Evolutionary conservation across 73 alveolate genomes (phyloP).

Genomic region (Durusdinium trenchii): DNA sequence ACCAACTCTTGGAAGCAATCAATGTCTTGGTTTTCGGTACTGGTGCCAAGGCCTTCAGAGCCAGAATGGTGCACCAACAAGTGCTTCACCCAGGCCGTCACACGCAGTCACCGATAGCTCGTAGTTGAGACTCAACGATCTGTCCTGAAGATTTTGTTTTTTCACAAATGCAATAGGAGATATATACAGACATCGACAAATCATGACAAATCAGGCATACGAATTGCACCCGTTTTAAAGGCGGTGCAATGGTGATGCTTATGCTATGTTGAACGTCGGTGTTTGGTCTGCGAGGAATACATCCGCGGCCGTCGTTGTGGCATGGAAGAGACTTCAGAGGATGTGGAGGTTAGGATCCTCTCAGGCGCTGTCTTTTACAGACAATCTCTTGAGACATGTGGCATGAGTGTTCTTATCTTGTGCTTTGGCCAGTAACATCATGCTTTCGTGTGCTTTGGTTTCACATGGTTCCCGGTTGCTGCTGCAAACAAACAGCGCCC

Average conservation of each 20-base stretch:
- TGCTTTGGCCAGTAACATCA: too few relatives aligned
- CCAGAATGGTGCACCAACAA: conserved; percentile 82
- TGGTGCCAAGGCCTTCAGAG: conserved; percentile 36
- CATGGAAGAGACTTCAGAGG: conserved; percentile 67
- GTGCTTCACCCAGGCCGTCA: conserved; percentile 31
- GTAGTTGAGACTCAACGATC: not conserved
- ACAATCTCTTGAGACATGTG: not conserved
- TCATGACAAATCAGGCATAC: not conserved
- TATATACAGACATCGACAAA: not conserved
- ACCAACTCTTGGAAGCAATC: too few relatives aligned
- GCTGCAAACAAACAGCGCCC: too few relatives aligned
- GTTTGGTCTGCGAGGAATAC: not conserved
- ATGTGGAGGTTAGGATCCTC: not conserved
- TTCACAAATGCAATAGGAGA: not conserved
- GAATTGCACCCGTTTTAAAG: not conserved
- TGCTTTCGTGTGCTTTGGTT: too few relatives aligned
- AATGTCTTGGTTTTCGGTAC: too few relatives aligned
- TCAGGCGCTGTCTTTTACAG: conserved; percentile 12
- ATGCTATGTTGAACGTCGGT: not conserved
- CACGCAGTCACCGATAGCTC: not conserved
- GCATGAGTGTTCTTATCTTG: not conserved
- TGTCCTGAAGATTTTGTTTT: not conserved
- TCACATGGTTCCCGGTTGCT: too few relatives aligned
- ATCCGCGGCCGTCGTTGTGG: conserved; percentile 85
- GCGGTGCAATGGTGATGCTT: not conserved